These are phyloP conservation scores for Colletotrichum acutatum DNA, from an alignment of 2,329 filamentous ascomycete species.

Conservation along the genomic window DNA sequence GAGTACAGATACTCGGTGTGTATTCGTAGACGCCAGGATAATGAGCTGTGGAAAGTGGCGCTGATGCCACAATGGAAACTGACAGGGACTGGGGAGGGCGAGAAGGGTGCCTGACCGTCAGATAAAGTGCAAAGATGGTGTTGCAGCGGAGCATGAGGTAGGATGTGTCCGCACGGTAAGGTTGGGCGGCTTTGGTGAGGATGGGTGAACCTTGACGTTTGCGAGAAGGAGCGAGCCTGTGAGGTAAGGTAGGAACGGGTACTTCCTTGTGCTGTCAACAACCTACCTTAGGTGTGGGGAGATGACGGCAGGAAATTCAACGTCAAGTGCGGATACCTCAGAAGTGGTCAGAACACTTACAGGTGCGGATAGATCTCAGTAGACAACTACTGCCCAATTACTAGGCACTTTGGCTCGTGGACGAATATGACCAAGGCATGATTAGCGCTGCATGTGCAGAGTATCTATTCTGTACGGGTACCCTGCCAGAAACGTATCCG, in stretches of 20 bases:
- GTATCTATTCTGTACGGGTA: neutral
- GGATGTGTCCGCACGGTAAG: neutral
- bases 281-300: too few relatives aligned
- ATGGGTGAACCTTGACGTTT: neutral
- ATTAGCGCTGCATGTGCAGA: neutral
- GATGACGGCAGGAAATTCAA: neutral
- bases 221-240: too few relatives aligned
- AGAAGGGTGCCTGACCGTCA: neutral
- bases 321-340: too few relatives aligned
- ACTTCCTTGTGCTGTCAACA: neutral
- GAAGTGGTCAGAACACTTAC: too few relatives aligned
- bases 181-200: neutral
- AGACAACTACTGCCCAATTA: neutral
- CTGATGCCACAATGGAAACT: neutral
- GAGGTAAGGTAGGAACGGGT: neutral
- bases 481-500: too few relatives aligned
- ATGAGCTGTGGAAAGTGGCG: neutral
- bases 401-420: neutral
- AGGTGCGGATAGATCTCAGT: neutral
- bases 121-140: neutral
- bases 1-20: neutral
- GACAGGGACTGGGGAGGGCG: neutral
- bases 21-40: neutral
- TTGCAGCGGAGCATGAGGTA: neutral
- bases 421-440: neutral